Percentiles rank a stretch among this genome's conserved stretches.
Evolutionary conservation across 2,329 filamentous ascomycete genomes (phyloP).

Genomic region (Fusarium guadeloupense): DNA sequence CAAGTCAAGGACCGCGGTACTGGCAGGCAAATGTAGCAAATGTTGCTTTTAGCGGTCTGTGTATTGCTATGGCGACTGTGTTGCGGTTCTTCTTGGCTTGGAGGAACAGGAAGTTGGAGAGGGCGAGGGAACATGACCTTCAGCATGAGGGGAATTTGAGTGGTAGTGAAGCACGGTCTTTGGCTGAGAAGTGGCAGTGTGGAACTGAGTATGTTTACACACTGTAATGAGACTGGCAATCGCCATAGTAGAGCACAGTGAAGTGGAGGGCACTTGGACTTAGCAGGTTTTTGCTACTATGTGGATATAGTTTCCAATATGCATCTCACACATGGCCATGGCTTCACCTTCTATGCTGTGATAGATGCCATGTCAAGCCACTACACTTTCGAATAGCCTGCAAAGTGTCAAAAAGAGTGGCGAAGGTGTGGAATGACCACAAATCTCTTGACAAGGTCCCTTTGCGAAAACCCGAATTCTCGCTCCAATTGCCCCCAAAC

Average conservation of each 20-base stretch:
- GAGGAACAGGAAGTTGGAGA: conserved; percentile 4
- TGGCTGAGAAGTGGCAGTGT: conserved; percentile 13
- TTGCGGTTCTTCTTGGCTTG: neutral
- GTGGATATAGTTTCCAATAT: too few species aligned
- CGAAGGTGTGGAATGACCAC: too few species aligned
- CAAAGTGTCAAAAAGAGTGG: neutral
- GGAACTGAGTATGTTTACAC: conserved; percentile 7
- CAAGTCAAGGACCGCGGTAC: neutral
- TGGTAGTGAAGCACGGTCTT: neutral
- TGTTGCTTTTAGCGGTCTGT: conserved; percentile 9
- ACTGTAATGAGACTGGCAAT: too few species aligned
- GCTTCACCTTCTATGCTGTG: too few species aligned
- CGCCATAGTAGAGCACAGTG: too few species aligned
- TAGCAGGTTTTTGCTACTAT: too few species aligned
- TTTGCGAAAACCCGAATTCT: too few species aligned
- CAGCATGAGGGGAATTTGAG: neutral
- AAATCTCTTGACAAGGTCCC: neutral
- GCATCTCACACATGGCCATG: too few species aligned
- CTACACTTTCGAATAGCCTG: neutral
- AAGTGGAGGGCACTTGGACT: too few species aligned
- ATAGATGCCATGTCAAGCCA: too few species aligned
- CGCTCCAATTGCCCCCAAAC: neutral
- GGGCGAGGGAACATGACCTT: conserved; percentile 7
- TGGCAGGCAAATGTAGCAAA: conserved; percentile 10
- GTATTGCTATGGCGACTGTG: conserved; percentile 10